Evolutionary conservation across 805 yeast genomes (phyloP).

Genomic region (Metahyphopichia silvanorum): DNA sequence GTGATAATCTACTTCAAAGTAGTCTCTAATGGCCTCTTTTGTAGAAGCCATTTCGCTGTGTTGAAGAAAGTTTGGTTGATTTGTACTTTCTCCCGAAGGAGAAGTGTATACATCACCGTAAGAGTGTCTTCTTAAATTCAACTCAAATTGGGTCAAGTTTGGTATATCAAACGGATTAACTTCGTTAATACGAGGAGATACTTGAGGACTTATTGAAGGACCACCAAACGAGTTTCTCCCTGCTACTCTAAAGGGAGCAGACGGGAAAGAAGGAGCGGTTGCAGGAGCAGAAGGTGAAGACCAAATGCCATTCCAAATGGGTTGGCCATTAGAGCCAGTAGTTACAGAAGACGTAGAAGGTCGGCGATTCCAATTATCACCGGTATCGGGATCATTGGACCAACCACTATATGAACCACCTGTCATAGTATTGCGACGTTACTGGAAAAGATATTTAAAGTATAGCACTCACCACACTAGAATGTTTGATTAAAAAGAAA

Average conservation of each 20-base stretch:
- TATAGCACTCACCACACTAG: too few relatives aligned
- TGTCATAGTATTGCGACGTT: too few relatives aligned
- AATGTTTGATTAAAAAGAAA: too few relatives aligned
- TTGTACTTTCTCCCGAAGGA: not conserved
- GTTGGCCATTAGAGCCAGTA: too few relatives aligned
- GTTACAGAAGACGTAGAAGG: too few relatives aligned
- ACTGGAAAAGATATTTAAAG: too few relatives aligned
- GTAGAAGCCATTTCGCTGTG: slow-evolving; percentile 8
- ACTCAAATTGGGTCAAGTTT: not conserved
- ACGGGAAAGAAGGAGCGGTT: not conserved
- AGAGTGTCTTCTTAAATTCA: slow-evolving; percentile 10
- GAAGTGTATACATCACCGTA: slow-evolving; percentile 8
- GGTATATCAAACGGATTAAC: slow-evolving; percentile 1
- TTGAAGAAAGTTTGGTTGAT: not conserved
- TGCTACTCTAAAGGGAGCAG: not conserved
- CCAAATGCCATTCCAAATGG: too few relatives aligned
- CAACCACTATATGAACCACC: too few relatives aligned
- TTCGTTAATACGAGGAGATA: not conserved
- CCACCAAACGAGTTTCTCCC: too few relatives aligned
- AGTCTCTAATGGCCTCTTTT: slow-evolving; percentile 22
- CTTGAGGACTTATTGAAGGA: not conserved
- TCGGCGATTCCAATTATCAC: too few relatives aligned
- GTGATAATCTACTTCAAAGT: slow-evolving; percentile 37
- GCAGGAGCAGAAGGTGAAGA: not conserved
- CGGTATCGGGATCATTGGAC: too few relatives aligned